Conservation (phyloP, 108 stramenopile species). For the Cylindrotheca fusiformis region DNA sequence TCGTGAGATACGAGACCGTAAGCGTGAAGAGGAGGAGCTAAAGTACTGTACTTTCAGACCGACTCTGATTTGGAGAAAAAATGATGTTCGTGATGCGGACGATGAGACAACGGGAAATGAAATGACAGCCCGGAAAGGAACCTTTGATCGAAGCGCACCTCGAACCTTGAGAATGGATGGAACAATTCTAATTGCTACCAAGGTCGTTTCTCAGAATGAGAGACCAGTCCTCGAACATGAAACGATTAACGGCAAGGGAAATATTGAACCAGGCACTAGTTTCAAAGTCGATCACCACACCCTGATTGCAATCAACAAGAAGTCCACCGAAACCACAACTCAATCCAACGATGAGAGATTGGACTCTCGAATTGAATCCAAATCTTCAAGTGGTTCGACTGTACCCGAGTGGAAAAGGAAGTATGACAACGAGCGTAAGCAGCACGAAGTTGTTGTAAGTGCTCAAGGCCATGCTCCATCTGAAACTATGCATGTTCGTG, state of each 20-base stretch:
- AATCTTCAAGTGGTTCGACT: too few relatives aligned
- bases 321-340: background rate
- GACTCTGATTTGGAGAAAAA: background rate
- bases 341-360: background rate
- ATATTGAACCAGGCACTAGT: too few relatives aligned
- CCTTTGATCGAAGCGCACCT: background rate
- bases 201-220: too few relatives aligned
- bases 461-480: background rate
- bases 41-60: conserved; percentile 13
- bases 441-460: background rate
- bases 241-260: too few relatives aligned
- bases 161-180: background rate
- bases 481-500: background rate
- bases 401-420: background rate
- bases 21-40: background rate
- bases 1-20: conserved; percentile 1
- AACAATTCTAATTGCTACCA: background rate
- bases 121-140: background rate
- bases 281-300: too few relatives aligned
- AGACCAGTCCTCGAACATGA: too few relatives aligned
- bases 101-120: background rate
- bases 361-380: too few relatives aligned
- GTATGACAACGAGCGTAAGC: background rate
- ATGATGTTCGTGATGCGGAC: background rate
- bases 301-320: background rate